These are phyloP conservation scores for Lachnellula willkommii DNA, from an alignment of 2,329 filamentous ascomycete genomes.

Conservation along the genomic window DNA sequence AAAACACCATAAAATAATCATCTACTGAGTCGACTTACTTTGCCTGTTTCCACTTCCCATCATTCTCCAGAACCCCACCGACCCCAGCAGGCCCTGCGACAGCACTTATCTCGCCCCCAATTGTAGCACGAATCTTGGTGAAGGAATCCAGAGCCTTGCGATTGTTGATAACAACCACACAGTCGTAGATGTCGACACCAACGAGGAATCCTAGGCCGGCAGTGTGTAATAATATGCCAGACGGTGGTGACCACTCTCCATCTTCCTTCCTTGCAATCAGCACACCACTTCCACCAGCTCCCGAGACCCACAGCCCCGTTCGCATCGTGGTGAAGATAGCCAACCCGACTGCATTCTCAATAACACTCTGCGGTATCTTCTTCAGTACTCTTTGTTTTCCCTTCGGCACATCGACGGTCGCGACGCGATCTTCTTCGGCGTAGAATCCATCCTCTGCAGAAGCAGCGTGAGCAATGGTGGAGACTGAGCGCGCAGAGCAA, in stretches of 20 bases:
- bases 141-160: slow-evolving; percentile 79
- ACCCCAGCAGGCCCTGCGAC: slow-evolving; percentile 72
- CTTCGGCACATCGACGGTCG: slow-evolving; percentile 36
- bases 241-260: slow-evolving; percentile 86
- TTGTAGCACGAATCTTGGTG: slow-evolving; percentile 68
- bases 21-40: slow-evolving; percentile 39
- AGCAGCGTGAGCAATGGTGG: slow-evolving; percentile 14
- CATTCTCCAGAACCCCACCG: slow-evolving; percentile 46
- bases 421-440: slow-evolving; percentile 42
- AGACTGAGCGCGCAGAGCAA: slow-evolving; percentile 24
- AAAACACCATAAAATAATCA: not conserved
- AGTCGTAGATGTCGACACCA: slow-evolving; percentile 93
- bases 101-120: slow-evolving; percentile 76
- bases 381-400: slow-evolving; percentile 57
- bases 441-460: slow-evolving; percentile 62
- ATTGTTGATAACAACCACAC: slow-evolving; percentile 87
- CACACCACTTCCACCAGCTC: slow-evolving; percentile 83
- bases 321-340: slow-evolving; percentile 96
- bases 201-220: slow-evolving; percentile 83
- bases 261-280: slow-evolving; percentile 79
- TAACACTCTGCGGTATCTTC: slow-evolving; percentile 81
- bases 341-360: slow-evolving; percentile 82
- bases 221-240: slow-evolving; percentile 85
- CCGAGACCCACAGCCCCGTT: slow-evolving; percentile 84
- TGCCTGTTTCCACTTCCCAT: slow-evolving; percentile 46